phyloP scores from a whole-genome alignment of 306 rosid genomes.

The Casuarina equisetifolia region DNA sequence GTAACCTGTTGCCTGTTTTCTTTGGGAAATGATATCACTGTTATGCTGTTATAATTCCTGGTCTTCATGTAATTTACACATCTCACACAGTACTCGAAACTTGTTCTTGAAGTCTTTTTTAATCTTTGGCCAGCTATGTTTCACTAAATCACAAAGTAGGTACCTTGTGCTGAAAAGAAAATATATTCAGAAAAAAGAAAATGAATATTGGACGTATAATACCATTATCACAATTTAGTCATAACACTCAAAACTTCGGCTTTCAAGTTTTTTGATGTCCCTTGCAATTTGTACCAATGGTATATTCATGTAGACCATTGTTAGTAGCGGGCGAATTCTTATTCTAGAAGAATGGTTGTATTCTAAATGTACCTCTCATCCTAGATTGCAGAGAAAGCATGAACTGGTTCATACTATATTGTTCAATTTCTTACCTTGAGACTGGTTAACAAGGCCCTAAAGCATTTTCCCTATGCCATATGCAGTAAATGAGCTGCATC shows the following conservation, averaged over 20 bases:
- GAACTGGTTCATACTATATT: background rate
- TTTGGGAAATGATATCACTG: background rate
- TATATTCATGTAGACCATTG: background rate
- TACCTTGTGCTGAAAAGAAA: background rate
- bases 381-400: background rate
- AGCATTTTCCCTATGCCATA: background rate
- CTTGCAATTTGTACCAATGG: background rate
- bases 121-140: constrained; percentile 1
- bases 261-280: background rate
- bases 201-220: background rate
- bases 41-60: background rate
- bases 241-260: background rate
- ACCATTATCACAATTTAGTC: background rate
- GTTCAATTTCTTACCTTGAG: background rate
- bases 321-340: background rate
- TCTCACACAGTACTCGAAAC: background rate
- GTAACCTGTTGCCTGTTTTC: background rate
- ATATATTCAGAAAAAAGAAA: background rate
- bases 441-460: background rate
- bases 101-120: background rate
- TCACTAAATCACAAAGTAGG: background rate
- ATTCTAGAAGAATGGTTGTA: background rate
- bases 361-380: background rate
- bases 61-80: background rate
- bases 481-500: background rate